Percentiles rank a stretch among this genome's conserved stretches.
Evolutionary conservation across 1,284 basidiomycete species (phyloP).

Genomic region (Wallemia hederae): DNA sequence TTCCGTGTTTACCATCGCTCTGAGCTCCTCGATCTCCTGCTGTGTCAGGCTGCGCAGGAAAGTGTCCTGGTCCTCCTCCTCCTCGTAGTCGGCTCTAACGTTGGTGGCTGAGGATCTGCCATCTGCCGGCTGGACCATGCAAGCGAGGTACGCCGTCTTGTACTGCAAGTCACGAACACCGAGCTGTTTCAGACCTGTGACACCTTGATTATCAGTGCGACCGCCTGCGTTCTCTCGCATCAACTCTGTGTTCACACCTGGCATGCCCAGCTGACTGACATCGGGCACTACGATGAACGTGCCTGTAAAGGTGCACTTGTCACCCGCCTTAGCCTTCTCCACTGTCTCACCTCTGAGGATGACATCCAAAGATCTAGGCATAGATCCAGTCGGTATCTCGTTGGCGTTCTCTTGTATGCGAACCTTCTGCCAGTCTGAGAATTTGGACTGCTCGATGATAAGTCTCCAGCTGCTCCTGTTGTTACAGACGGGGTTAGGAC

Average conservation of each 20-base stretch:
- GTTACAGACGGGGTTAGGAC: slow-evolving; percentile 72
- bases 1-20: slow-evolving; percentile 68
- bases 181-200: slow-evolving; percentile 73
- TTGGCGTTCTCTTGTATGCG: slow-evolving; percentile 97
- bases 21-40: slow-evolving; percentile 80
- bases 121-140: slow-evolving; percentile 82
- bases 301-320: slow-evolving; percentile 93
- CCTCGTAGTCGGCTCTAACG: slow-evolving; percentile 56
- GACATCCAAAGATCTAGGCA: slow-evolving; percentile 85
- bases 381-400: slow-evolving; percentile 92
- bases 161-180: slow-evolving; percentile 90
- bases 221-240: slow-evolving; percentile 53
- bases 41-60: slow-evolving; percentile 70
- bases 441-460: slow-evolving; percentile 84
- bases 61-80: slow-evolving; percentile 38
- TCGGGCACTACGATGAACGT: slow-evolving; percentile 97
- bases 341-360: slow-evolving; percentile 85
- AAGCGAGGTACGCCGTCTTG: slow-evolving; percentile 93
- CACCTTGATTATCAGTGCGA: slow-evolving; percentile 42
- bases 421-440: slow-evolving; percentile 98
- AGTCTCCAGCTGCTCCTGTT: slow-evolving; percentile 77
- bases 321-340: slow-evolving; percentile 90
- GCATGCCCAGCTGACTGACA: slow-evolving; percentile 79
- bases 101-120: slow-evolving; percentile 41
- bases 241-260: slow-evolving; percentile 78